Evolutionary conservation across 805 yeast species (phyloP), one percentile per base, ranked within the genome.

Genomic region (Yamadazyma nakazawae): DNA sequence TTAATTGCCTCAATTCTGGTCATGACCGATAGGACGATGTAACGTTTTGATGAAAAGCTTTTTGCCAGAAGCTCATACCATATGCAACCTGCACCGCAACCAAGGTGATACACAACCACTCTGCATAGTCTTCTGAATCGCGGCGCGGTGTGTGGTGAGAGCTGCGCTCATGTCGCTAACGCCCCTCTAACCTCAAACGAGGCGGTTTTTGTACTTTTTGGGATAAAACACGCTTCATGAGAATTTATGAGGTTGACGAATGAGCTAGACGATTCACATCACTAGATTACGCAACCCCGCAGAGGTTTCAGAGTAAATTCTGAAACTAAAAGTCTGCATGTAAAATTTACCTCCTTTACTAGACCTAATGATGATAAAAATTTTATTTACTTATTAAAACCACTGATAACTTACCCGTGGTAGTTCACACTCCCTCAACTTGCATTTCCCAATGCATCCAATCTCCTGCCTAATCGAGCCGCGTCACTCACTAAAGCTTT

Each of bases 181-280:
- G 35, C 37, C 31, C 30, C 31, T 9, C 32, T 12, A 30, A 14
- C 30, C 43, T 34, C 43, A 31, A 32, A 40, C 26, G 24, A 16
- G 41, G 14, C 14, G 9, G 14, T 6, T 16, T 37, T 36, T 43
- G 36, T 12, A 43, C 26, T 14, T 25, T 34, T 43, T 37, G 26
- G 34, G 46, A 21, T 12, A 43, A 43, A 43, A 43, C 46, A 43
- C 46, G 46, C 41, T 34, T 43, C 43, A 32, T 38, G 28, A 34
- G 26, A 14, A 40, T 40, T 40, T 17, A 30, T 12, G 16, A 14
- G n/a, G 26, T 31, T 41, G 43, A 41, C 43, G 32, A 41, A 21
- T 18, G 39, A 38, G 34, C 21, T 3, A 21, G 41, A 38, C 41
- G 41, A 38, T 13, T 18, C 10, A 25, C 34, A 25, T 14, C 34